Base-by-base conservation (phyloP, 306 rosid species). In the Cicer bijugum region DNA sequence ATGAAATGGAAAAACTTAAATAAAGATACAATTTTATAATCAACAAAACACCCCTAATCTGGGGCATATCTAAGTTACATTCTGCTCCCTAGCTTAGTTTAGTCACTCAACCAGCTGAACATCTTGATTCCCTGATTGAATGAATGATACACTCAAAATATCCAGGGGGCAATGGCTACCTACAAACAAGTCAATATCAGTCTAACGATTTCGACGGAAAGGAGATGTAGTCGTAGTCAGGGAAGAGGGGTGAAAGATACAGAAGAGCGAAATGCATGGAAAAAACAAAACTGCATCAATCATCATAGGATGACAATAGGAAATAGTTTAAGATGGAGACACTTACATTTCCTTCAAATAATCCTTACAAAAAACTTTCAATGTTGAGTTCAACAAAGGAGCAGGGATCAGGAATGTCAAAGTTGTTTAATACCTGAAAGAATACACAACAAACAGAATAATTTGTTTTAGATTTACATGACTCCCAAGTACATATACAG, bases 391-490 rank as follows among this genome's bases (percentile, higher is more conserved):
- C 96, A 23, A 88, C 92, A 37, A 80, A 91, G 65, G 98, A 94
- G 92, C 98, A 94, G 0, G 97, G 97, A 85, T 94, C 96, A 1
- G 95, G 82, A 82, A 94, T 89, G 87, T 94, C 90, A 0, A 91
- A 94, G 85, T 91, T 91, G 82, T 75, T 83, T 35, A 91, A 78
- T 40, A 94, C 97, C 97, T 94, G 96, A 77, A 74, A 76, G 56
- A 55, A 62, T 20, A 72, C 50, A 70, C 37, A 72, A 45, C 14
- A 79, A n/a, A 39, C 33, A 72, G n/a, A 63, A 62, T 6, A n/a
- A 28, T 9, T 40, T 58, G 61, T 51, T 51, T 51, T 52, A 12
- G 33, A 78, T 16, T 42, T 12, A 55, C n/a, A 52, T 10, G 67
- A 69, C 69, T 60, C 16, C 16, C 55, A 47, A 46, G 38, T 39